Conservation (phyloP, 1,139 yeast species). For the Suhomyces atakaporum region DNA sequence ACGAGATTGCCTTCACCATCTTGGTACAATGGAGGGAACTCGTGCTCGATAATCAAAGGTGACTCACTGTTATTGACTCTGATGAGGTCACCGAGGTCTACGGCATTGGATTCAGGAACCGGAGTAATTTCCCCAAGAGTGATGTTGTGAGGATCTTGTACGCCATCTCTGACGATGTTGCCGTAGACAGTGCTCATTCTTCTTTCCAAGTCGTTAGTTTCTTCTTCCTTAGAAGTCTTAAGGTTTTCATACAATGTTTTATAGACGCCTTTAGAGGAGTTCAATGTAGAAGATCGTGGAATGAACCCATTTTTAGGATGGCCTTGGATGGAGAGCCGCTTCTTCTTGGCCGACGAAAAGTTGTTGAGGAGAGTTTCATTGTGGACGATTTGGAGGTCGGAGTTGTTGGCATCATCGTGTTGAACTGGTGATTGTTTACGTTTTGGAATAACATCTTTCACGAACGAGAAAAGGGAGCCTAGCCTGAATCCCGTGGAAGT, state of each 20-base stretch:
- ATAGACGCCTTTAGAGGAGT: conserved; percentile 26
- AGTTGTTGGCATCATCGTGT: conserved; percentile 10
- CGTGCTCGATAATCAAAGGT: conserved; percentile 25
- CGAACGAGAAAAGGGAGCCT: conserved; percentile 12
- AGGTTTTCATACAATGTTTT: conserved; percentile 27
- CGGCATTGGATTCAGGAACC: conserved; percentile 2
- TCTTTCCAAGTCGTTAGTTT: conserved; percentile 32
- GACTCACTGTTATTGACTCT: conserved; percentile 5
- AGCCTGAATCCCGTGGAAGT: conserved; percentile 10
- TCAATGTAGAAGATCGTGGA: conserved; percentile 32
- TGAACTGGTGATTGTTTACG: not conserved
- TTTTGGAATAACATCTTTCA: conserved; percentile 7
- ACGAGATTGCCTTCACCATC: conserved; percentile 43
- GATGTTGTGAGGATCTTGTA: conserved; percentile 12
- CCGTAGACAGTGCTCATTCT: conserved; percentile 31
- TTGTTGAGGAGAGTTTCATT: conserved; percentile 22
- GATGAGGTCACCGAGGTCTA: not conserved
- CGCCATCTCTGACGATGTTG: conserved; percentile 22
- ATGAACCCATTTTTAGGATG: conserved; percentile 23
- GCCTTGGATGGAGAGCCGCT: conserved; percentile 31
- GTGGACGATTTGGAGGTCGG: conserved; percentile 11
- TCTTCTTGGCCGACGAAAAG: conserved; percentile 33
- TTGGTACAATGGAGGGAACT: conserved; percentile 36
- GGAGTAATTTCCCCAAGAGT: conserved; percentile 13
- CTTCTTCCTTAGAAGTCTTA: conserved; percentile 28